These are phyloP conservation scores for Ajuga chamaepitys DNA, from an alignment of 257 asterid genomes.

Conservation along the genomic window DNA sequence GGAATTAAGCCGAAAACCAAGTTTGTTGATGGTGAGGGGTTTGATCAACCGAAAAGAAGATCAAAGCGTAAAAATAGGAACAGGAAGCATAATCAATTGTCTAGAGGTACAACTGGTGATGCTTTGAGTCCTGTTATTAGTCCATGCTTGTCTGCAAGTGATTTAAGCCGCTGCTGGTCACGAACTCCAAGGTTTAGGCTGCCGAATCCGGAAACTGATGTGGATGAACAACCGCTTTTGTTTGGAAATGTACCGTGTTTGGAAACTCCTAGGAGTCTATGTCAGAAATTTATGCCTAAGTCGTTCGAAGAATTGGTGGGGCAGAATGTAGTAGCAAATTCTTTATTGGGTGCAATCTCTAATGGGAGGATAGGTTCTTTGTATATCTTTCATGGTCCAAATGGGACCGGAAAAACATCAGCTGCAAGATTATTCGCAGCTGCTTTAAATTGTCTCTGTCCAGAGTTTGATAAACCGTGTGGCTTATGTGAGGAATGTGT, in stretches of 20 bases:
- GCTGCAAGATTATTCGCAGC: constrained; percentile 83
- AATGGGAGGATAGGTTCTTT: constrained; percentile 40
- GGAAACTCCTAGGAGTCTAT: constrained; percentile 56
- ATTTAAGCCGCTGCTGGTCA: constrained; percentile 47
- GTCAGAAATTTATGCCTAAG: constrained; percentile 68
- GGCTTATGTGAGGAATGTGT: constrained; percentile 73
- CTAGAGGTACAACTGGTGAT: constrained; percentile 41
- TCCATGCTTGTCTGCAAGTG: constrained; percentile 33
- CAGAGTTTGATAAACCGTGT: constrained; percentile 52
- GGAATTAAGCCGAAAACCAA: constrained; percentile 17
- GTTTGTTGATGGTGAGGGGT: constrained; percentile 32
- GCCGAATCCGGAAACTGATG: constrained; percentile 20
- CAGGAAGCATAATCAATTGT: constrained; percentile 28
- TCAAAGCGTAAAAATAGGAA: constrained; percentile 18
- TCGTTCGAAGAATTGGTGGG: constrained; percentile 76
- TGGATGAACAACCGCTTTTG: constrained; percentile 44
- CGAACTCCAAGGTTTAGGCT: constrained; percentile 39
- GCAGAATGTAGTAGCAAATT: constrained; percentile 45
- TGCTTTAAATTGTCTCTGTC: constrained; percentile 69
- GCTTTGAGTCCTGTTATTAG: constrained; percentile 30
- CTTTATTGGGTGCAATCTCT: constrained; percentile 58
- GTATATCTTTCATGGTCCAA: constrained; percentile 78
- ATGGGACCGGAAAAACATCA: constrained; percentile 88
- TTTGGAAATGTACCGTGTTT: constrained; percentile 19
- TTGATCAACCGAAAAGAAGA: constrained; percentile 32